Evolutionary conservation across 495 filamentous ascomycete genomes (phyloP).

Genomic region (Aspergillus steynii): DNA sequence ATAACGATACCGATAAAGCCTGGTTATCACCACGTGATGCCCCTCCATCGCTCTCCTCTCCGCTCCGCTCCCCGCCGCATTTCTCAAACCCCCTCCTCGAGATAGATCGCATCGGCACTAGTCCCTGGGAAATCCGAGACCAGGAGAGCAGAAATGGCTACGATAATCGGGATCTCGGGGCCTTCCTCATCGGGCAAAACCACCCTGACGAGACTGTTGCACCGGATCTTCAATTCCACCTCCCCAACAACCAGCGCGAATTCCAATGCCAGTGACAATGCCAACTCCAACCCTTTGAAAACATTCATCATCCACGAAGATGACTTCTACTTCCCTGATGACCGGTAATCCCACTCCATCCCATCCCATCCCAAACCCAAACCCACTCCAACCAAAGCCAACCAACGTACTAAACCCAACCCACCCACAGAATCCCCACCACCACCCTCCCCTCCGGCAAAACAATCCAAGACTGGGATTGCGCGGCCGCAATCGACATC

Average conservation of each 20-base stretch:
- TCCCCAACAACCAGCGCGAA: too few relatives aligned
- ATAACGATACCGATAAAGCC: too few relatives aligned
- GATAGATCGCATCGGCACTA: too few relatives aligned
- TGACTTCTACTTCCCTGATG: conserved; percentile 84
- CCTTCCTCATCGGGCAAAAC: conserved; percentile 80
- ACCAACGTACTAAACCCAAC: conserved; percentile 7
- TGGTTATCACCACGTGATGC: too few relatives aligned
- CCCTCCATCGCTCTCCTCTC: too few relatives aligned
- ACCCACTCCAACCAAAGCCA: conserved; percentile 4
- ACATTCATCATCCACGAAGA: conserved; percentile 87
- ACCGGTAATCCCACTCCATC: conserved; percentile 43
- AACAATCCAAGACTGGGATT: conserved; percentile 85
- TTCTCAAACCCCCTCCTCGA: too few relatives aligned
- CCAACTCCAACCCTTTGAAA: conserved; percentile 14
- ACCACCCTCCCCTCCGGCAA: conserved; percentile 38
- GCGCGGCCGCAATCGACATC: conserved; percentile 69
- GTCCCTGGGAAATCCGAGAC: neutral
- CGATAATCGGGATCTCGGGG: conserved; percentile 69
- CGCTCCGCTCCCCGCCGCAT: too few relatives aligned
- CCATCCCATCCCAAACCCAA: neutral
- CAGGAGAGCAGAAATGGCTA: conserved; percentile 1
- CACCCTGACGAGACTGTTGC: conserved; percentile 72
- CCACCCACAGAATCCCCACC: conserved; percentile 49
- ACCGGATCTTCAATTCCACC: conserved; percentile 57
- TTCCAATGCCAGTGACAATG: neutral